phyloP scores from a whole-genome alignment of 352 stramenopile genomes.

The Globisporangium nagaii region DNA sequence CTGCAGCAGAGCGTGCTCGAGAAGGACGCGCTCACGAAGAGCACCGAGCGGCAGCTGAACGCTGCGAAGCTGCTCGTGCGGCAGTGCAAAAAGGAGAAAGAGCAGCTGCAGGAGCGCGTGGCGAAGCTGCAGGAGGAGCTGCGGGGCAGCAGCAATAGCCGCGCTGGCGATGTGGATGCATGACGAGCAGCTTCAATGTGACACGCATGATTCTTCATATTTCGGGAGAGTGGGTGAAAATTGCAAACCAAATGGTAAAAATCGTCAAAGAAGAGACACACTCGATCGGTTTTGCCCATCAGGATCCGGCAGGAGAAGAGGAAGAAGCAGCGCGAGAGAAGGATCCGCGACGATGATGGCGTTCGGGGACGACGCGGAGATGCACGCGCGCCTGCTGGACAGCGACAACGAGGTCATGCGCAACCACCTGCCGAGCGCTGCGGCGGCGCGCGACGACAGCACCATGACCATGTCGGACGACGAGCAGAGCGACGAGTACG shows the following conservation, averaged over 20 bases:
- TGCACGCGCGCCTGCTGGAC: constrained; percentile 19
- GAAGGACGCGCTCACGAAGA: constrained; percentile 42
- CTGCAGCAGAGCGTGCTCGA: constrained; percentile 34
- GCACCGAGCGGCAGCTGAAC: constrained; percentile 54
- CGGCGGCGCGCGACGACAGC: constrained; percentile 1
- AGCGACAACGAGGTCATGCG: constrained; percentile 3
- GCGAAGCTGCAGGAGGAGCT: constrained; percentile 28
- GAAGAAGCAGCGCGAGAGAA: not conserved
- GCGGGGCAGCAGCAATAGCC: not conserved
- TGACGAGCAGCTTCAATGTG: constrained; percentile 2
- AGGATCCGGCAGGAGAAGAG: too few species aligned
- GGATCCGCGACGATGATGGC: constrained; percentile 18
- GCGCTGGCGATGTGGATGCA: not conserved
- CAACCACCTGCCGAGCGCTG: not conserved
- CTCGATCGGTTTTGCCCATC: too few species aligned
- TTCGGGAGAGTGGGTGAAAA: not conserved
- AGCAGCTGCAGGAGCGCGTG: constrained; percentile 39
- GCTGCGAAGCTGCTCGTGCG: constrained; percentile 59
- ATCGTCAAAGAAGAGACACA: too few species aligned
- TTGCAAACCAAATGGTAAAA: constrained; percentile 2
- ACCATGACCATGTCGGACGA: constrained; percentile 13
- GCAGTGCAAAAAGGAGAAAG: constrained; percentile 72
- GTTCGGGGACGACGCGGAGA: constrained; percentile 20
- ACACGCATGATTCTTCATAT: not conserved
- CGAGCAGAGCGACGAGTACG: constrained; percentile 45